Percentiles rank a stretch among this genome's conserved stretches.
Evolutionary conservation across 768 basidiomycete genomes (phyloP).

Genomic region (Pulveroboletus sp.): DNA sequence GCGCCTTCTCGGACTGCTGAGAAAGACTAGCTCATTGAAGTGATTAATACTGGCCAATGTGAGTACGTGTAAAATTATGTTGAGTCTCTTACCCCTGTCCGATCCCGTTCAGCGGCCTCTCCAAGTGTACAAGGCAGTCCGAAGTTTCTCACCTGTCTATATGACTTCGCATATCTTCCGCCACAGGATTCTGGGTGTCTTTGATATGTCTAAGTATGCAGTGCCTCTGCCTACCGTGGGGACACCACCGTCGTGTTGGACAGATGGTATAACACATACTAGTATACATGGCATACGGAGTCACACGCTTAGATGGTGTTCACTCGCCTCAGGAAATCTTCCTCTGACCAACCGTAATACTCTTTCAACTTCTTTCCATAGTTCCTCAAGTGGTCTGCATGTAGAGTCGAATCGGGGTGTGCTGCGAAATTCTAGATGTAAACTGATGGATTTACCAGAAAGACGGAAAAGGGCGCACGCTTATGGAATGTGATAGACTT

Average conservation of each 20-base stretch:
- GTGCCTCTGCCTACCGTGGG: not conserved
- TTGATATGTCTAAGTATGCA: no score
- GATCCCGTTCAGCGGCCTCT: constrained; percentile 1
- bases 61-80: constrained; percentile 2
- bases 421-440: constrained; percentile 37
- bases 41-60: constrained; percentile 20
- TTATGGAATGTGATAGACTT: constrained; percentile 76
- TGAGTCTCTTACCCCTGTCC: no score
- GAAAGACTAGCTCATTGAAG: not conserved
- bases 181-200: not conserved
- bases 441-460: not conserved
- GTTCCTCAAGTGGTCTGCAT: constrained; percentile 43
- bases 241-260: not conserved
- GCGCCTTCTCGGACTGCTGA: no score
- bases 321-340: constrained; percentile 33
- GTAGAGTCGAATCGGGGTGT: constrained; percentile 67
- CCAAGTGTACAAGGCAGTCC: not conserved
- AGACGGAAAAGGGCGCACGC: constrained; percentile 38
- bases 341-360: constrained; percentile 62
- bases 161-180: not conserved
- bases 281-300: not conserved
- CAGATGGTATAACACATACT: not conserved
- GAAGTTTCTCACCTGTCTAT: not conserved
- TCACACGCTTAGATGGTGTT: constrained; percentile 1
- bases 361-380: constrained; percentile 55